These are phyloP conservation scores for Marasmius sp. DNA, from an alignment of 1,284 basidiomycete species.

Conservation along the genomic window DNA sequence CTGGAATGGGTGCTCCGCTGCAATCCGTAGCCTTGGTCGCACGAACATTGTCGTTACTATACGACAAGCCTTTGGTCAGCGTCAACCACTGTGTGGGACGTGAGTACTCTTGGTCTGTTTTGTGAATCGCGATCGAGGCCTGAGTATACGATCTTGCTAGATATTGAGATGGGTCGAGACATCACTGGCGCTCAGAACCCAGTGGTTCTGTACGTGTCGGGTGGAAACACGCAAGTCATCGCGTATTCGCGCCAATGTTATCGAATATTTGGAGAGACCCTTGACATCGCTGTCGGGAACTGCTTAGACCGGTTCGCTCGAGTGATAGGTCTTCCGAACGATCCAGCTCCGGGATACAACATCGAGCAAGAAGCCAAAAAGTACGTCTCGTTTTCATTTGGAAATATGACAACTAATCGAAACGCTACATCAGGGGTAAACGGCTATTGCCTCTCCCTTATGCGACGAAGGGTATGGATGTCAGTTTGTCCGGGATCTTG, in stretches of 20 bases:
- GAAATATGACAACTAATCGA: no score
- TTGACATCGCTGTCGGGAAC: constrained; percentile 99
- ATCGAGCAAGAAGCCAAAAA: constrained; percentile 95
- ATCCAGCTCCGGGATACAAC: constrained; percentile 97
- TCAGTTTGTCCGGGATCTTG: constrained; percentile 92
- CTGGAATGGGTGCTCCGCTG: constrained; percentile 97
- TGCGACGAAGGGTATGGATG: constrained; percentile 98
- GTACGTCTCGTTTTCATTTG: constrained; percentile 39
- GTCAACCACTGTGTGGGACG: constrained; percentile 99
- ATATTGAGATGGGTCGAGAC: constrained; percentile 98
- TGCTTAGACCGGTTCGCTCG: constrained; percentile 97
- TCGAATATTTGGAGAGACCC: constrained; percentile 97
- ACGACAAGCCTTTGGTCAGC: constrained; percentile 89
- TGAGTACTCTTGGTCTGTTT: constrained; percentile 42
- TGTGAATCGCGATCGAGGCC: background rate
- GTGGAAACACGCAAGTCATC: constrained; percentile 99
- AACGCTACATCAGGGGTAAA: constrained; percentile 51
- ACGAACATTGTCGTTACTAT: constrained; percentile 86
- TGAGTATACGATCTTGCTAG: constrained; percentile 38
- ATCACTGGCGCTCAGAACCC: constrained; percentile 96
- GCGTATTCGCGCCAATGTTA: constrained; percentile 98
- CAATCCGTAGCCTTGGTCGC: constrained; percentile 97
- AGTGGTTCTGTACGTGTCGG: constrained; percentile 97
- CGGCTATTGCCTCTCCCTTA: constrained; percentile 87
- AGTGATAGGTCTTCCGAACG: constrained; percentile 94